Evolutionary conservation across 2,329 filamentous ascomycete genomes (phyloP), one percentile per base, ranked within the genome.

Genomic region (Knufia petricola): DNA sequence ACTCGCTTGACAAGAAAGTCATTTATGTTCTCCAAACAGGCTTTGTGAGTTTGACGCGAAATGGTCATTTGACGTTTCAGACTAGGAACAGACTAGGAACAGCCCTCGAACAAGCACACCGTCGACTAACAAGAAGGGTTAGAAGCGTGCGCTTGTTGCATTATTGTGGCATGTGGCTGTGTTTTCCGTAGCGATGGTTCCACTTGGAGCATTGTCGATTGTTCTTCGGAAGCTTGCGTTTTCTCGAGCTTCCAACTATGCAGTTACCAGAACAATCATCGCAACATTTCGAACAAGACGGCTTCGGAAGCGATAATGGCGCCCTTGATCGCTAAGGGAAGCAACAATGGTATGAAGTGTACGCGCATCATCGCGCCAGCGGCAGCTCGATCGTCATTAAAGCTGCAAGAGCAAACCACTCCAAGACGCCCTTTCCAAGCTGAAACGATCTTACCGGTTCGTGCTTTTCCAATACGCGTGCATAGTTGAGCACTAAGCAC

Each of bases 391-490:
- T 40, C 37, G 37, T 40, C 37, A 40, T 21, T 3, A 17, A 10
- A 32, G 19, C 21, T 30, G 44, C 42, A 24, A 13, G 9, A 46
- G 30, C 32, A 28, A 39, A 47, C 34, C 21, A 20, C n/a, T 19
- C 21, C 4, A 13, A 13, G 17, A 4, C 10, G 20, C 32, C 32
- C 44, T 23, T 47, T 46, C 3, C 7, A 26, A 38, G 32, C 20
- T 47, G 44, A 47, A 47, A 47, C 44, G n/a, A 28, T 17, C 36
- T 37, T 19, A 46, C 32, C 44, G 44, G 44, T 47, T 20, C 9
- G 15, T 36, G 32, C 32, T 47, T 32, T 12, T 32, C 28, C 30
- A n/a, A 31, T 30, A 44, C 41, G 19, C 41, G 34, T 39, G 32
- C 30, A 39, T 17, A 30, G 17, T 19, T 47, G 44, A 47, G 44